phyloP scores from a whole-genome alignment of 2,329 filamentous ascomycete species.

The Diaporthe caulivora region DNA sequence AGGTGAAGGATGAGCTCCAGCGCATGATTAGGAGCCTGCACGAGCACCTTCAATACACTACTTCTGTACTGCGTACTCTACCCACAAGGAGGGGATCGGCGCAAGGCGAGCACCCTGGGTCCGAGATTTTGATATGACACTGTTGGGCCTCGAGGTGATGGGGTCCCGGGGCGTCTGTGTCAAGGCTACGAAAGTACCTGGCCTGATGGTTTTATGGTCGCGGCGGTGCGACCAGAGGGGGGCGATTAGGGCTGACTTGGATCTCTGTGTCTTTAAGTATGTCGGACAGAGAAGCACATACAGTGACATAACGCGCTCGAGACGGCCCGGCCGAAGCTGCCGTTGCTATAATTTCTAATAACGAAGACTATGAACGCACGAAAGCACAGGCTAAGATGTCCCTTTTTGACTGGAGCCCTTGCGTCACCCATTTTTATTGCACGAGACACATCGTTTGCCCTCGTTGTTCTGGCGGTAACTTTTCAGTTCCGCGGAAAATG shows the following conservation, averaged over 20 bases:
- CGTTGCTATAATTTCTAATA: constrained; percentile 11
- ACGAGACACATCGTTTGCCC: not conserved
- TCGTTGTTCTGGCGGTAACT: not conserved
- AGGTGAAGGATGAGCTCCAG: constrained; percentile 50
- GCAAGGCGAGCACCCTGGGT: constrained; percentile 18
- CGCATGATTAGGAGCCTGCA: constrained; percentile 50
- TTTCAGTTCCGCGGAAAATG: not conserved
- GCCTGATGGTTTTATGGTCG: not conserved
- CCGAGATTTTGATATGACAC: constrained; percentile 30
- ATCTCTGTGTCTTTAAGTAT: not conserved
- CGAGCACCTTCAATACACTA: constrained; percentile 50
- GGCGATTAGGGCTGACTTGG: not conserved
- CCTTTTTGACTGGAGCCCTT: not conserved
- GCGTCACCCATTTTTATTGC: not conserved
- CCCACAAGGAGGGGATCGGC: constrained; percentile 42
- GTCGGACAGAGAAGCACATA: not conserved
- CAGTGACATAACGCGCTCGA: not conserved
- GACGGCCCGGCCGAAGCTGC: not conserved
- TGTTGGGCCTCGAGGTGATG: not conserved
- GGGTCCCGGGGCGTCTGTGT: not conserved
- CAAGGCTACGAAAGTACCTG: not conserved
- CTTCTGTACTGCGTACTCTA: constrained; percentile 45
- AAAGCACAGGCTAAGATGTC: not conserved
- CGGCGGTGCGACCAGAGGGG: not conserved
- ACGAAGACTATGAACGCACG: not conserved